phyloP scores from a whole-genome alignment of 2,329 filamentous ascomycete species.

The Apiospora rasikravindrae region DNA sequence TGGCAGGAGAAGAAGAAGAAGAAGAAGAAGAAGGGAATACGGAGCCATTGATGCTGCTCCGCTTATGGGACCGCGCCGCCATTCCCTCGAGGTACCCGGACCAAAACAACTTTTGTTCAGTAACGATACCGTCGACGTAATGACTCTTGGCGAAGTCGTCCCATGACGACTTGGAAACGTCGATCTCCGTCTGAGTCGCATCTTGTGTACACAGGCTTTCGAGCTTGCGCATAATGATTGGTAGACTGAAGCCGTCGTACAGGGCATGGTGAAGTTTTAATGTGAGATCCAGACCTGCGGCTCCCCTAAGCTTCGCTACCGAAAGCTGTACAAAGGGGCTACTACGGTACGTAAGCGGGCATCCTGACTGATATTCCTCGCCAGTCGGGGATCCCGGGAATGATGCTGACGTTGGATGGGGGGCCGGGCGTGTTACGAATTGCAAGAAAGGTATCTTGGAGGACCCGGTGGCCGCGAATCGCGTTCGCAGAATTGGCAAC shows the following conservation, averaged over 20 bases:
- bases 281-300: slow-evolving; percentile 42
- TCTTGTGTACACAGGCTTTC: slow-evolving; percentile 30
- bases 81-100: slow-evolving; percentile 47
- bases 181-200: not conserved
- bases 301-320: slow-evolving; percentile 23
- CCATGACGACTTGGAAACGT: slow-evolving; percentile 30
- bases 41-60: not conserved
- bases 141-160: slow-evolving; percentile 31
- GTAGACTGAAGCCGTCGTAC: slow-evolving; percentile 85
- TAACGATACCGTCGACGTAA: slow-evolving; percentile 22
- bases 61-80: slow-evolving; percentile 6
- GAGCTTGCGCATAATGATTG: slow-evolving; percentile 59
- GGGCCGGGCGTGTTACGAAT: slow-evolving; percentile 52
- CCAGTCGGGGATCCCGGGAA: slow-evolving; percentile 15
- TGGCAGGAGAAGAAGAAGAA: not conserved
- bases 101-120: slow-evolving; percentile 48
- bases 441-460: slow-evolving; percentile 65
- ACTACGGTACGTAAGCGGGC: slow-evolving; percentile 29
- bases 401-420: too few species aligned
- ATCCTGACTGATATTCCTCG: slow-evolving; percentile 28
- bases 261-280: slow-evolving; percentile 82
- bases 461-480: slow-evolving; percentile 60
- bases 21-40: not conserved
- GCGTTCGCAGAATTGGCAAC: slow-evolving; percentile 71
- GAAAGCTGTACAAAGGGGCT: slow-evolving; percentile 36